A percentile compares a stretch with the other conserved stretches of the same genome.
Conservation (phyloP, 352 stramenopile genomes). For the Globisporangium abappressorium region DNA sequence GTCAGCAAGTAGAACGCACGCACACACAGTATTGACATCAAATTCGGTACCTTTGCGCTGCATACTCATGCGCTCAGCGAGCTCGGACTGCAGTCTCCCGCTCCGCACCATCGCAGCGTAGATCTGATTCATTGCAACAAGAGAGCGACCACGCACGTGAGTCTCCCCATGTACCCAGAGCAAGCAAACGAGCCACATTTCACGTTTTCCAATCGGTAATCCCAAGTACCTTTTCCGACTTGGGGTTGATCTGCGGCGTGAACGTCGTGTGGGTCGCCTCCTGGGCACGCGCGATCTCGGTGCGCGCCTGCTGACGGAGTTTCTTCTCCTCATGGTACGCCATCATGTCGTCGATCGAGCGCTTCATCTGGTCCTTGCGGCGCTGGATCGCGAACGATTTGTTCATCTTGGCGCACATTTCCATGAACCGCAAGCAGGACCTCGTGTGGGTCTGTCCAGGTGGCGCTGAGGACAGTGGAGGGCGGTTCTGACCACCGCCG, state of each 20-base stretch:
- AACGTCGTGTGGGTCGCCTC: conserved; percentile 46
- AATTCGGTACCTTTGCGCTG: conserved; percentile 18
- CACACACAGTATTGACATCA: not conserved
- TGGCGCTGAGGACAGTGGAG: conserved; percentile 1
- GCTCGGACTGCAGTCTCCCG: conserved; percentile 27
- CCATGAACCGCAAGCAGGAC: conserved; percentile 49
- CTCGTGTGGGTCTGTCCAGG: conserved; percentile 26
- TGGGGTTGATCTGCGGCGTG: conserved; percentile 43
- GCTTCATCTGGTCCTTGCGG: conserved; percentile 45
- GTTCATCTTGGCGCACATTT: conserved; percentile 52
- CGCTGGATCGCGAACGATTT: conserved; percentile 36
- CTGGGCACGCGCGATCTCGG: conserved; percentile 23
- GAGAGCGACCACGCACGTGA: not conserved
- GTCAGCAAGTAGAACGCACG: too few species aligned
- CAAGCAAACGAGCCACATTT: not conserved
- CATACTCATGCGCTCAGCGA: conserved; percentile 23
- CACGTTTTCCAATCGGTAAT: not conserved
- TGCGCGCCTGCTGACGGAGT: conserved; percentile 33
- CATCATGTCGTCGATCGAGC: conserved; percentile 55
- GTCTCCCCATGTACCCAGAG: not conserved
- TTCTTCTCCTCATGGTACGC: conserved; percentile 43
- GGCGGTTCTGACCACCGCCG: not conserved
- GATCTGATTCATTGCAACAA: conserved; percentile 26
- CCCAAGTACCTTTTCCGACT: conserved; percentile 34
- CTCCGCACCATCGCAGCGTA: conserved; percentile 45